Percentiles rank a stretch among this genome's conserved stretches.
phyloP scores from a whole-genome alignment of 768 basidiomycete species.

The Serendipita vermifera region DNA sequence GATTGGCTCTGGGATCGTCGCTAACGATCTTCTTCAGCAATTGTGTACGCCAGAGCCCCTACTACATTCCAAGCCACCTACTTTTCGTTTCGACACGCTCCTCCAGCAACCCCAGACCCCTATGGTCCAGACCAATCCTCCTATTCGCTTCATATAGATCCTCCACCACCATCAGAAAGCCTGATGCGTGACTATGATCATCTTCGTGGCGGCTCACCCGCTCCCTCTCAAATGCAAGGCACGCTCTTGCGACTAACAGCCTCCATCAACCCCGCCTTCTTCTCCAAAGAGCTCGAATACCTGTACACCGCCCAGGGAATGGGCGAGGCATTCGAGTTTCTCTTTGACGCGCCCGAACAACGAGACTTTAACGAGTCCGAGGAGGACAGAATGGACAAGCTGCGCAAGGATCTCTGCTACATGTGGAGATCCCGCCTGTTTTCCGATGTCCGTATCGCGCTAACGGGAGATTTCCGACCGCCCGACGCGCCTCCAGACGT shows the following conservation, averaged over 20 bases:
- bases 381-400: conserved; percentile 61
- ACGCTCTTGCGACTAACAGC: conserved; percentile 50
- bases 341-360: conserved; percentile 50
- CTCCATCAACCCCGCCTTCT: conserved; percentile 62
- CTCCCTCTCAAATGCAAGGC: conserved; percentile 28
- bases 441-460: conserved; percentile 75
- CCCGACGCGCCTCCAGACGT: conserved; percentile 29
- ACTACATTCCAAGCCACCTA: conserved; percentile 84
- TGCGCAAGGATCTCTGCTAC: conserved; percentile 85
- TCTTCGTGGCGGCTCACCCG: conserved; percentile 27
- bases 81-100: conserved; percentile 60
- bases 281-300: conserved; percentile 84
- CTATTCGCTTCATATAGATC: conserved; percentile 25
- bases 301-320: conserved; percentile 88
- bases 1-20: no score
- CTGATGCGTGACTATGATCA: conserved; percentile 29
- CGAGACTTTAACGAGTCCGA: conserved; percentile 30
- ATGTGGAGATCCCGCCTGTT: conserved; percentile 96
- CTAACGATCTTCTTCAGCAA: no score
- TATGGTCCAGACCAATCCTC: conserved; percentile 29
- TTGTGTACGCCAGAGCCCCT: conserved; percentile 89
- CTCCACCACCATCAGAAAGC: conserved; percentile 32
- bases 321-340: conserved; percentile 76
- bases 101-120: conserved; percentile 38
- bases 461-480: conserved; percentile 48